These are phyloP conservation scores for Rubia balearica DNA, from an alignment of 305 asterid genomes.

Conservation along the genomic window DNA sequence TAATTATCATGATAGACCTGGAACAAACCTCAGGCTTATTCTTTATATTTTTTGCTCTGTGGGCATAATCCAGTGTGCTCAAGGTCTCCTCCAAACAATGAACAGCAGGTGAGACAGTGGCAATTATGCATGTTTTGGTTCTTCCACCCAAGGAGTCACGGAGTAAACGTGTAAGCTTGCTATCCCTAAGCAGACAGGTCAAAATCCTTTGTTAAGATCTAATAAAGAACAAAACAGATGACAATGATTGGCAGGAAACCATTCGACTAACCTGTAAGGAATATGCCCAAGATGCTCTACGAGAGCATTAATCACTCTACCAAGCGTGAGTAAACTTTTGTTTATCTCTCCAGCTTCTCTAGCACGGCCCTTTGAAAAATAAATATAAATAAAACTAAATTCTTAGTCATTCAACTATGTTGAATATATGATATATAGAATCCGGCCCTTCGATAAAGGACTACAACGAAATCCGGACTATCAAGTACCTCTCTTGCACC, in stretches of 20 bases:
- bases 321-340: conserved; percentile 85
- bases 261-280: conserved; percentile 58
- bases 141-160: conserved; percentile 92
- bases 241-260: conserved; percentile 1
- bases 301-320: conserved; percentile 80
- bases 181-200: conserved; percentile 46
- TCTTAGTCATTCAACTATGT: neutral
- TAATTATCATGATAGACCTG: neutral
- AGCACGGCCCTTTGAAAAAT: conserved; percentile 59
- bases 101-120: conserved; percentile 90
- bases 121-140: conserved; percentile 86
- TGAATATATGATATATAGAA: neutral
- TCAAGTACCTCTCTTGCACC: conserved; percentile 90
- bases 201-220: conserved; percentile 5
- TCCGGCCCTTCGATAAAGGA: neutral
- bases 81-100: conserved; percentile 87
- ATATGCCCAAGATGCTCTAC: conserved; percentile 88
- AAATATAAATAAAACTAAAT: neutral
- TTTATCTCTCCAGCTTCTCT: conserved; percentile 96
- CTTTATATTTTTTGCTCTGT: conserved; percentile 72
- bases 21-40: conserved; percentile 76
- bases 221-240: neutral
- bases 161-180: conserved; percentile 83
- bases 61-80: conserved; percentile 86
- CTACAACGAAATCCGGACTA: neutral